Evolutionary conservation across 768 basidiomycete genomes (phyloP).

Genomic region (Mycena amicta): DNA sequence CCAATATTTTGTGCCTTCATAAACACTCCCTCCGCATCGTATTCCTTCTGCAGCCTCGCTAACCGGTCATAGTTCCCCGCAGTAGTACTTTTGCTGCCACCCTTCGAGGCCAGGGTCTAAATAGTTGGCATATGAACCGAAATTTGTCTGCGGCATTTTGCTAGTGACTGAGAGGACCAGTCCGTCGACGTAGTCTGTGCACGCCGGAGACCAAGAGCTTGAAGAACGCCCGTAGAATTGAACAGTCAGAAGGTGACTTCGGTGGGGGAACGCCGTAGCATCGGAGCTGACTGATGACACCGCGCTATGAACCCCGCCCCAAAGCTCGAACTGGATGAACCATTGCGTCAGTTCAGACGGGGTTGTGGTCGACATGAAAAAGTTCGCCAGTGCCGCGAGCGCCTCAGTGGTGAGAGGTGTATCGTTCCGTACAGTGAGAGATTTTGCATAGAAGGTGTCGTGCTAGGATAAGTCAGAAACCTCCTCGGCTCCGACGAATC

Average conservation of each 20-base stretch:
- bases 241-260: background rate
- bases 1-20: background rate
- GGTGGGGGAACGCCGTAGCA: background rate
- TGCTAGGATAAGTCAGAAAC: background rate
- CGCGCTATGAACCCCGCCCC: background rate
- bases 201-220: background rate
- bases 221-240: background rate
- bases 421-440: background rate
- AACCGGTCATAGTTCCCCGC: background rate
- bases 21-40: background rate
- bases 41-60: background rate
- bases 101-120: background rate
- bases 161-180: background rate
- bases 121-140: background rate
- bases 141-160: background rate
- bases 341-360: background rate
- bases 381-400: background rate
- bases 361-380: background rate
- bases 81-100: background rate
- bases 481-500: background rate
- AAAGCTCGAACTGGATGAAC: background rate
- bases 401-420: background rate
- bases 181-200: background rate
- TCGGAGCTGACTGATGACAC: background rate
- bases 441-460: background rate